Evolutionary conservation across 2,329 filamentous ascomycete genomes (phyloP).

Genomic region (Pseudogymnoascus destructans): DNA sequence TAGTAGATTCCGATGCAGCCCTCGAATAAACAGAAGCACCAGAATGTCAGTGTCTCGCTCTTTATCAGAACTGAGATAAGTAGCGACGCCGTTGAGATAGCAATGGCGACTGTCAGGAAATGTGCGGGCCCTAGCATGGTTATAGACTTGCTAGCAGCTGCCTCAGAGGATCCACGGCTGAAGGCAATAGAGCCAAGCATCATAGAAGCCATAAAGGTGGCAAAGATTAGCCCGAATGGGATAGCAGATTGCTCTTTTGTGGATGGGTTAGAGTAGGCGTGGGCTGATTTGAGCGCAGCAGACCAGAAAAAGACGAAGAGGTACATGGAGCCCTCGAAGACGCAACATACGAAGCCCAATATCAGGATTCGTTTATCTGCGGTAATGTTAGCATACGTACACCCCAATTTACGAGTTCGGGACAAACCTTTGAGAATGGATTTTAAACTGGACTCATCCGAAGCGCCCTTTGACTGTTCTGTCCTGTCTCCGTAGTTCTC

Average conservation of each 20-base stretch:
- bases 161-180: conserved; percentile 21
- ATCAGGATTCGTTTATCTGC: conserved; percentile 37
- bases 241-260: conserved; percentile 17
- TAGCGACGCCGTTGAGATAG: conserved; percentile 28
- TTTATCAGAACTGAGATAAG: conserved; percentile 32
- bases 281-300: conserved; percentile 36
- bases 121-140: conserved; percentile 20
- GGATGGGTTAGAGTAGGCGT: conserved; percentile 29
- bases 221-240: conserved; percentile 40
- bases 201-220: conserved; percentile 45
- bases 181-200: conserved; percentile 46
- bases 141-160: conserved; percentile 16
- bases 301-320: conserved; percentile 52
- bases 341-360: conserved; percentile 38
- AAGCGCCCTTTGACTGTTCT: conserved; percentile 16
- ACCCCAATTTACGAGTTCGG: conserved; percentile 12
- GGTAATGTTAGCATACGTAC: conserved; percentile 15
- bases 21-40: conserved; percentile 45
- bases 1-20: conserved; percentile 44
- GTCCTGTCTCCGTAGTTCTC: conserved; percentile 36
- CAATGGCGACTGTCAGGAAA: conserved; percentile 31
- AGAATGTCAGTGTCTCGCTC: conserved; percentile 35
- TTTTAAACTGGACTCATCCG: conserved; percentile 16
- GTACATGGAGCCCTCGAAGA: conserved; percentile 50
- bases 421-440: conserved; percentile 15